Conservation (phyloP, 768 basidiomycete species). For the Trametes coccinea region DNA sequence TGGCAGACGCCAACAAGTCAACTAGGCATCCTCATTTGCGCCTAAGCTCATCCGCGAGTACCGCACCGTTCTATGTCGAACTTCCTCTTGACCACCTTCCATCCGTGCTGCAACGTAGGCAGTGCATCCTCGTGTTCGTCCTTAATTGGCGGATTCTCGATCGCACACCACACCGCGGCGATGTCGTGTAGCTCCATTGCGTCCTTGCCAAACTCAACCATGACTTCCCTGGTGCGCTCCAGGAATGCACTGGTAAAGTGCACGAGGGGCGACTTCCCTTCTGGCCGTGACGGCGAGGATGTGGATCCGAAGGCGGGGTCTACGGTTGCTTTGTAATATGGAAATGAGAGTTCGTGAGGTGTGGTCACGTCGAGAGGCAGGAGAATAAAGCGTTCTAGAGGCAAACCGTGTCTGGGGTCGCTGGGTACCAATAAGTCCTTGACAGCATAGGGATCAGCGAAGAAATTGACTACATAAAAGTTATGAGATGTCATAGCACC, state of each 20-base stretch:
- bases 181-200: conserved; percentile 91
- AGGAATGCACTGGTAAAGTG: conserved; percentile 84
- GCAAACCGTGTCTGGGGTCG: conserved; percentile 45
- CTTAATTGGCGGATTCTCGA: conserved; percentile 59
- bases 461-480: conserved; percentile 67
- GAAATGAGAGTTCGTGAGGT: conserved; percentile 75
- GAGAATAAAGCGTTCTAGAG: conserved; percentile 66
- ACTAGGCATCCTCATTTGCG: neutral
- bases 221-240: conserved; percentile 70
- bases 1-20: neutral
- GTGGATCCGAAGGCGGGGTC: conserved; percentile 62
- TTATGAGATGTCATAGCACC: neutral
- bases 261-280: conserved; percentile 56
- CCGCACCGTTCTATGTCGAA: conserved; percentile 47
- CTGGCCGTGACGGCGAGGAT: conserved; percentile 44
- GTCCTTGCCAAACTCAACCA: conserved; percentile 80
- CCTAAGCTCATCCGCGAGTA: conserved; percentile 1
- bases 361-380: conserved; percentile 84
- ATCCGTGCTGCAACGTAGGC: conserved; percentile 46
- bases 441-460: conserved; percentile 85
- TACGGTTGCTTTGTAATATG: conserved; percentile 54
- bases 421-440: conserved; percentile 58
- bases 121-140: conserved; percentile 11
- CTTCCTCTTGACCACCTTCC: conserved; percentile 43
- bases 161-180: conserved; percentile 85